Evolutionary conservation across 2,329 filamentous ascomycete genomes (phyloP), one percentile per base, ranked within the genome.

Genomic region (Rhinocladiella mackenziei): DNA sequence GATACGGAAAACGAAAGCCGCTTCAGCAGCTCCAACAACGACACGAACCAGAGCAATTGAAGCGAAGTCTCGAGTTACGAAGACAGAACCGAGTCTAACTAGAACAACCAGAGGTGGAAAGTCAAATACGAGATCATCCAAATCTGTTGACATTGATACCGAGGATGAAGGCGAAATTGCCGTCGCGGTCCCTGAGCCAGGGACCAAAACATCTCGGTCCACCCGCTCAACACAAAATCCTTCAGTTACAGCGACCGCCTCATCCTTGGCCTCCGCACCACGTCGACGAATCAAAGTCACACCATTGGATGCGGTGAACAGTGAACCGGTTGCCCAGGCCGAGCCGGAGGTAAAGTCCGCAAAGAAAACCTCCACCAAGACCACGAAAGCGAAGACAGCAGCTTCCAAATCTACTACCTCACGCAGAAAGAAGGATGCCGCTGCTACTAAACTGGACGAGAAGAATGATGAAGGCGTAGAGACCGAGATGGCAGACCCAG

Each of bases 251-350:
- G 20, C 35, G 9, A 14, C 38, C 8, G 41, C 42, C 23, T 39
- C 50, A 4, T 30, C 45, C 9, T 39, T 54, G 14, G 48, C 52
- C 8, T 53, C 51, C n/a, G 55, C 55, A 7, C 56, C 56, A n/a
- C 37, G 53, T 35, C 41, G 56, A 39, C 47, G 54, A 34, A 43
- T 58, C 30, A 56, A 51, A 41, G 50, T 58, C 14, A 56, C 54
- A 10, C 51, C 53, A 3, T 26, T 58, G 10, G 45, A 52, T 29
- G 43, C 32, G 3, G 11, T 18, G 15, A 42, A 6, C 17, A 23
- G 20, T 14, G 43, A 51, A 17, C 34, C 51, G 15, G 41, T 22
- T 13, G 31, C 40, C n/a, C 23, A 31, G 8, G 8, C 34, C 9
- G 25, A 45, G 9, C 32, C 44, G 39, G 38, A 43, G 34, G 9